Conservation (phyloP, 306 rosid genomes). For the Ammopiptanthus mongolicus region DNA sequence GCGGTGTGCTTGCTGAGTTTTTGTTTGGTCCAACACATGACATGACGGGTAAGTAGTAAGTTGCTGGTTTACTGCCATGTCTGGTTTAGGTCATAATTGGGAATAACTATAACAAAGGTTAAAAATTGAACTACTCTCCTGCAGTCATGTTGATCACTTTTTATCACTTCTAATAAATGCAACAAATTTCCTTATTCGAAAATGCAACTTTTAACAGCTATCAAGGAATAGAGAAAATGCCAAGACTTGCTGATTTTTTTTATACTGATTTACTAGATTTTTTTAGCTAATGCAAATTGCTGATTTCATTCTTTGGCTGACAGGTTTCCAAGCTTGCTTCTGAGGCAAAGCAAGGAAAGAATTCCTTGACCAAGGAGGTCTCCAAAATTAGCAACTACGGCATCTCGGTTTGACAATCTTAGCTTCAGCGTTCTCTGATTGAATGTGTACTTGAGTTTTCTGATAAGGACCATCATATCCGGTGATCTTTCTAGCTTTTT, state of each 20-base stretch:
- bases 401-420: constrained; percentile 62
- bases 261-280: background rate
- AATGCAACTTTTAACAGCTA: background rate
- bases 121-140: too few species aligned
- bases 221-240: background rate
- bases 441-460: constrained; percentile 11
- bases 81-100: too few species aligned
- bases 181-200: background rate
- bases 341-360: constrained; percentile 72
- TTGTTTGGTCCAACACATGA: too few species aligned
- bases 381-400: constrained; percentile 82
- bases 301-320: constrained; percentile 26
- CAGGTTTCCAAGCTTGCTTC: constrained; percentile 74
- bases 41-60: too few species aligned
- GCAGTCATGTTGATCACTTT: background rate
- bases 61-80: too few species aligned
- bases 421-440: background rate
- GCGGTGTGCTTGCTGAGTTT: too few species aligned
- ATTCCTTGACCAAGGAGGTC: constrained; percentile 59
- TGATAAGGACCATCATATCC: background rate
- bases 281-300: background rate
- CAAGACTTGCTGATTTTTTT: background rate
- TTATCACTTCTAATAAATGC: background rate
- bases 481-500: background rate
- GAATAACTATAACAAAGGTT: too few species aligned